Percentiles rank a stretch among this genome's conserved stretches.
These are phyloP conservation scores for Coniochaeta ligniaria DNA, from an alignment of 2,329 filamentous ascomycete genomes.

Conservation along the genomic window DNA sequence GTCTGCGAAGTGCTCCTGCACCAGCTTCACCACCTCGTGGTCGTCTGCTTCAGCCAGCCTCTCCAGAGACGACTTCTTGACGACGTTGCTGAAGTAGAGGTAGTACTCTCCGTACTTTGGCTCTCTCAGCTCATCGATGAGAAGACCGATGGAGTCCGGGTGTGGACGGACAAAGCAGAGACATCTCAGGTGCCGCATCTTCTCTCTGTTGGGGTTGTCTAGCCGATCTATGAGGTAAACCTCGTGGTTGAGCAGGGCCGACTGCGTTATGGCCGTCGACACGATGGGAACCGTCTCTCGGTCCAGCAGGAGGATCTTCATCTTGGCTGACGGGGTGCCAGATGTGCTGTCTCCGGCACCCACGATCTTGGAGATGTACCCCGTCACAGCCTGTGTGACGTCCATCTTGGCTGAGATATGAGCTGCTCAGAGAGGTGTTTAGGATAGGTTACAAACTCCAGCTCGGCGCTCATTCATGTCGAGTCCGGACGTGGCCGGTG, in stretches of 20 bases:
- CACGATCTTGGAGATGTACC: slow-evolving; percentile 96
- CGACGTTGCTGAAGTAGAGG: slow-evolving; percentile 94
- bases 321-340: slow-evolving; percentile 71
- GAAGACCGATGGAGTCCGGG: slow-evolving; percentile 81
- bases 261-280: slow-evolving; percentile 93
- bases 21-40: slow-evolving; percentile 88
- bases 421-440: background rate
- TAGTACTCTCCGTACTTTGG: slow-evolving; percentile 98
- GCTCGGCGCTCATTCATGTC: background rate
- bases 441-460: background rate
- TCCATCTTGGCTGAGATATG: slow-evolving; percentile 59
- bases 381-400: slow-evolving; percentile 82
- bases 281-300: slow-evolving; percentile 90
- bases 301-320: slow-evolving; percentile 96
- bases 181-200: slow-evolving; percentile 95
- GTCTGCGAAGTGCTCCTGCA: slow-evolving; percentile 96
- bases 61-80: slow-evolving; percentile 93
- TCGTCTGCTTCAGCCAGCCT: slow-evolving; percentile 93
- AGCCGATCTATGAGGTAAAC: slow-evolving; percentile 96
- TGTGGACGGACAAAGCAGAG: slow-evolving; percentile 90
- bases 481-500: background rate
- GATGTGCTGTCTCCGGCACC: slow-evolving; percentile 67
- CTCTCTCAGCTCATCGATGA: slow-evolving; percentile 92
- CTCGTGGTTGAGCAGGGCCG: slow-evolving; percentile 88
- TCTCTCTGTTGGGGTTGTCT: slow-evolving; percentile 83